Percentiles rank a stretch among this genome's conserved stretches.
Evolutionary conservation across 2,329 filamentous ascomycete species (phyloP).

Genomic region (Colletotrichum lentis): DNA sequence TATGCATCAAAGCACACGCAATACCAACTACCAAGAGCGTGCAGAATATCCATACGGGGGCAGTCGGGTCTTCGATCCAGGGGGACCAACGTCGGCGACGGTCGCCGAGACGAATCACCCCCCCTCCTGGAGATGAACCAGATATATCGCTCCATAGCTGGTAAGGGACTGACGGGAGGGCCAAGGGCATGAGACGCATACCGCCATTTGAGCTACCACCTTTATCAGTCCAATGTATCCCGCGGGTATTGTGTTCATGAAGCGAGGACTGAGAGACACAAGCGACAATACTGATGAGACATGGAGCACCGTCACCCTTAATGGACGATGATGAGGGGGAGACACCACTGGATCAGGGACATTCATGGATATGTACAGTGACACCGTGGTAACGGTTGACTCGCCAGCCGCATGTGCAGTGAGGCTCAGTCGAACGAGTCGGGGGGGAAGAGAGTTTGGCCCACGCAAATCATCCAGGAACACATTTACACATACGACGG

Average conservation of each 20-base stretch:
- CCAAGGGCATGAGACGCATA: constrained; percentile 5
- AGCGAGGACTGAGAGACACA: too few relatives aligned
- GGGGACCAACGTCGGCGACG: constrained; percentile 2
- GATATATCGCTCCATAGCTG: neutral
- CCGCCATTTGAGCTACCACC: neutral
- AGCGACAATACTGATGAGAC: neutral
- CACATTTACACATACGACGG: neutral
- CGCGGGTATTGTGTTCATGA: too few relatives aligned
- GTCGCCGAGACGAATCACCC: too few relatives aligned
- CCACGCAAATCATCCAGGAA: neutral
- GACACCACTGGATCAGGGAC: too few relatives aligned
- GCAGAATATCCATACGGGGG: too few relatives aligned
- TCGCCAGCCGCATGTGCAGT: neutral
- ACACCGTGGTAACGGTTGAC: neutral
- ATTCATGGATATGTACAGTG: neutral
- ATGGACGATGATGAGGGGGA: neutral
- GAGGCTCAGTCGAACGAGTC: constrained; percentile 2
- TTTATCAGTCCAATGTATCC: neutral
- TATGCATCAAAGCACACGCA: constrained; percentile 13
- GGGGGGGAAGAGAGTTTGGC: too few relatives aligned
- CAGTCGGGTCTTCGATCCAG: neutral
- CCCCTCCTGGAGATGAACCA: neutral
- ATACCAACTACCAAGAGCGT: neutral
- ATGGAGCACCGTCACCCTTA: neutral
- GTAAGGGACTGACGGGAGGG: neutral